Evolutionary conservation across 179 eudicot species (phyloP).

Genomic region (Spergularia azorica): DNA sequence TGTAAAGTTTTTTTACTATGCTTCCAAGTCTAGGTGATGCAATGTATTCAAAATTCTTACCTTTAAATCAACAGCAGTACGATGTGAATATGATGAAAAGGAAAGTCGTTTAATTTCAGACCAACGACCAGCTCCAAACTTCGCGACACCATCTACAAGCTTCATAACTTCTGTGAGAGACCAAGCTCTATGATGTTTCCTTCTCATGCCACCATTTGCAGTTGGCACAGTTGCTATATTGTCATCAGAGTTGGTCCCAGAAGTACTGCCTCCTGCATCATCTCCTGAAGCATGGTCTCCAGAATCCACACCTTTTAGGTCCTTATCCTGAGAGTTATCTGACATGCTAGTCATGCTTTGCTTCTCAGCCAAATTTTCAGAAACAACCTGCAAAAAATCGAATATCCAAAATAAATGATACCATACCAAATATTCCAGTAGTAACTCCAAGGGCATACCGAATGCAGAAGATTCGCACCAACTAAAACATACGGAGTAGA

Average conservation of each 20-base stretch:
- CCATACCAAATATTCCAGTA: no score
- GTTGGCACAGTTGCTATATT: slow-evolving; percentile 40
- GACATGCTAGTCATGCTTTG: slow-evolving; percentile 30
- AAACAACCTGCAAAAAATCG: slow-evolving; percentile 36
- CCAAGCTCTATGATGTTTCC: slow-evolving; percentile 99
- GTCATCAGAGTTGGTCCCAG: slow-evolving; percentile 42
- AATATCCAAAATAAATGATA: background rate
- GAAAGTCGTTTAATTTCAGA: slow-evolving; percentile 94
- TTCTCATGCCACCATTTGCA: slow-evolving; percentile 72
- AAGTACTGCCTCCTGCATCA: slow-evolving; percentile 21
- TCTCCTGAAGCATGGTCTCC: slow-evolving; percentile 49
- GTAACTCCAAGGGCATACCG: no score
- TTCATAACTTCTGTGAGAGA: slow-evolving; percentile 79
- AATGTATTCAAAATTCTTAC: slow-evolving; percentile 29
- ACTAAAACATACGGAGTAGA: no score
- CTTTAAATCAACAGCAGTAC: slow-evolving; percentile 98
- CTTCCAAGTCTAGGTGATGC: background rate
- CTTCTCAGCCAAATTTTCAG: slow-evolving; percentile 43
- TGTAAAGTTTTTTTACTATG: background rate
- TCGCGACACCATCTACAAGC: slow-evolving; percentile 93
- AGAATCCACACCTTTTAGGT: slow-evolving; percentile 44
- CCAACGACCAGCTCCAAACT: slow-evolving; percentile 96
- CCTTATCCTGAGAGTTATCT: slow-evolving; percentile 43
- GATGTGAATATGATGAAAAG: slow-evolving; percentile 78
- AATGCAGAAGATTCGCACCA: no score